A percentile compares a stretch with the other conserved stretches of the same genome.
These are phyloP conservation scores for Botrytis paeoniae DNA, from an alignment of 2,329 filamentous ascomycete genomes.

Conservation along the genomic window DNA sequence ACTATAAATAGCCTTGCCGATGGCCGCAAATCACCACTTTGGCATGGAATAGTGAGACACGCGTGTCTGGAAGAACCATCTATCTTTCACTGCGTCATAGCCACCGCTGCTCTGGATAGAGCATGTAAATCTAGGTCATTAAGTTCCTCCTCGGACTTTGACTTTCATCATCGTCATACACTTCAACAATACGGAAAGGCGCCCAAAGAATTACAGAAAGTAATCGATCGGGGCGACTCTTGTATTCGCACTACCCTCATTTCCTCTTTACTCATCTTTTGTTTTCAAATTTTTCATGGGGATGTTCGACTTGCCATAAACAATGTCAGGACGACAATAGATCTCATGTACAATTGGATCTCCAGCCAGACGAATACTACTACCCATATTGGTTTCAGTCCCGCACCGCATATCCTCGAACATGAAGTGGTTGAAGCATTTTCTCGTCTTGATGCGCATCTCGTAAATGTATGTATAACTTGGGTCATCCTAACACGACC, in stretches of 20 bases:
- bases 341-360: background rate
- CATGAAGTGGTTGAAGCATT: constrained; percentile 25
- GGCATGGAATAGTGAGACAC: constrained; percentile 23
- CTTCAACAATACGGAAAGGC: background rate
- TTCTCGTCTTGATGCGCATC: constrained; percentile 23
- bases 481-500: no score
- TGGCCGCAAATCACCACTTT: constrained; percentile 8
- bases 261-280: constrained; percentile 7
- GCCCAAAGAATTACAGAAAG: constrained; percentile 1
- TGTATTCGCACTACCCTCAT: background rate
- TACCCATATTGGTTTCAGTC: background rate
- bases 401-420: constrained; percentile 12
- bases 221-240: background rate
- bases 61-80: constrained; percentile 21
- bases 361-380: background rate
- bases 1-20: background rate
- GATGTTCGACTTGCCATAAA: constrained; percentile 16
- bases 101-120: constrained; percentile 21
- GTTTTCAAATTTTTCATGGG: constrained; percentile 16
- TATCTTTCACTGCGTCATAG: constrained; percentile 21
- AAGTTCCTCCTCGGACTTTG: background rate
- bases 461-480: background rate
- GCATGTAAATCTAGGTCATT: background rate
- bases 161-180: constrained; percentile 1
- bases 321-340: background rate